Evolutionary conservation across 2,329 filamentous ascomycete species (phyloP).

Genomic region (Clarireedia homoeocarpa): DNA sequence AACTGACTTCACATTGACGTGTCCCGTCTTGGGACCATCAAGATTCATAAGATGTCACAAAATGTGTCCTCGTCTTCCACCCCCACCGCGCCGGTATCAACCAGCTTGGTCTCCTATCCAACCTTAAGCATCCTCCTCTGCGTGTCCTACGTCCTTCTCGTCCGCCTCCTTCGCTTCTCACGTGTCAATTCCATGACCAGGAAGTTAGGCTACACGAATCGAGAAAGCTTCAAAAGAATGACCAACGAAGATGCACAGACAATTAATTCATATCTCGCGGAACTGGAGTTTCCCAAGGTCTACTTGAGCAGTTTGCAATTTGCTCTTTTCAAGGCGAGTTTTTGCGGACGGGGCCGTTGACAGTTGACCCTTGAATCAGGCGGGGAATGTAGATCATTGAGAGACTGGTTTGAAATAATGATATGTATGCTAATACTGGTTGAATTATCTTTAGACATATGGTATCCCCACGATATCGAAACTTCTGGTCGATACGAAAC

Average conservation of each 20-base stretch:
- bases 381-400: neutral
- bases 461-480: slow-evolving; percentile 47
- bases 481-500: slow-evolving; percentile 40
- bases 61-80: neutral
- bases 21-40: too few relatives aligned
- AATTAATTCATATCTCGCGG: slow-evolving; percentile 38
- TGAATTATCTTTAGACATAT: slow-evolving; percentile 36
- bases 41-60: too few relatives aligned
- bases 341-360: neutral
- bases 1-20: too few relatives aligned
- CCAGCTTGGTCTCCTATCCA: neutral
- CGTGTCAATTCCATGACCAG: slow-evolving; percentile 33
- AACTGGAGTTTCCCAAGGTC: slow-evolving; percentile 48
- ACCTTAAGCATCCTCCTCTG: neutral
- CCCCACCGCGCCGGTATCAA: neutral
- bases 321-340: slow-evolving; percentile 46
- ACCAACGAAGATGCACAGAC: slow-evolving; percentile 44
- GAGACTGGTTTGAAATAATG: neutral
- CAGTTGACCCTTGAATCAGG: neutral
- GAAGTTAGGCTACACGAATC: slow-evolving; percentile 37
- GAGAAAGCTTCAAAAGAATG: slow-evolving; percentile 42
- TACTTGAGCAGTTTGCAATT: slow-evolving; percentile 46
- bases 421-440: neutral
- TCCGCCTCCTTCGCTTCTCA: slow-evolving; percentile 30
- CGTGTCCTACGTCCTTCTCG: neutral